phyloP scores from a whole-genome alignment of 495 filamentous ascomycete genomes.

The Penicillium malachiteum region DNA sequence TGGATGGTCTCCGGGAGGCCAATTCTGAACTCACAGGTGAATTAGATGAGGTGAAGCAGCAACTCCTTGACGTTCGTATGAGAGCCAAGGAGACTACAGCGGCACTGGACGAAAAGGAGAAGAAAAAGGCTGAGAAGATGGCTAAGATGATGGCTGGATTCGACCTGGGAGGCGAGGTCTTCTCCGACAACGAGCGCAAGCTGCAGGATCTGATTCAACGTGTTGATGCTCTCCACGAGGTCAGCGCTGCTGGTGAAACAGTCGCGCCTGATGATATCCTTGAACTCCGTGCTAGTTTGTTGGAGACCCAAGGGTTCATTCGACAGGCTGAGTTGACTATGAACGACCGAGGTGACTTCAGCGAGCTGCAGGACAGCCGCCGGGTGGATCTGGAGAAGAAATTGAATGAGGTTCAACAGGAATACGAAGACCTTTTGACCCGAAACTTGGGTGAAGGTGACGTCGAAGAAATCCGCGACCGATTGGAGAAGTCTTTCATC shows the following conservation, averaged over 20 bases:
- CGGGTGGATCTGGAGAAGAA: constrained; percentile 71
- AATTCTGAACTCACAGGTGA: constrained; percentile 89
- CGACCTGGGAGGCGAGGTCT: constrained; percentile 83
- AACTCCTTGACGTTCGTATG: constrained; percentile 93
- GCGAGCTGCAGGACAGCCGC: constrained; percentile 62
- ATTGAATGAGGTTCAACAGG: constrained; percentile 67
- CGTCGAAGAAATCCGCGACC: constrained; percentile 75
- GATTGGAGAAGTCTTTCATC: constrained; percentile 72
- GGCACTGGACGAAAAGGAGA: constrained; percentile 91
- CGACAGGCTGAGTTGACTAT: constrained; percentile 87
- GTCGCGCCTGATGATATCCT: constrained; percentile 79
- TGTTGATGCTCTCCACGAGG: constrained; percentile 74
- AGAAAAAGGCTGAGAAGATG: constrained; percentile 98
- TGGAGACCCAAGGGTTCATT: constrained; percentile 89
- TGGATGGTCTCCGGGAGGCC: constrained; percentile 95
- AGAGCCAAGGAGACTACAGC: constrained; percentile 88
- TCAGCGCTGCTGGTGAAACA: constrained; percentile 70
- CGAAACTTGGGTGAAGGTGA: constrained; percentile 77
- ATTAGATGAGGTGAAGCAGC: constrained; percentile 93
- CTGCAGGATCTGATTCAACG: constrained; percentile 79
- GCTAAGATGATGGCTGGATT: constrained; percentile 99
- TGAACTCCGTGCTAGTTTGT: constrained; percentile 69
- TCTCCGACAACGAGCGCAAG: constrained; percentile 85
- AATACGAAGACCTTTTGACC: constrained; percentile 78
- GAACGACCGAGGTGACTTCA: constrained; percentile 61